phyloP scores from a whole-genome alignment of 2,329 filamentous ascomycete genomes.

The Ceratocystis eucalypticola region DNA sequence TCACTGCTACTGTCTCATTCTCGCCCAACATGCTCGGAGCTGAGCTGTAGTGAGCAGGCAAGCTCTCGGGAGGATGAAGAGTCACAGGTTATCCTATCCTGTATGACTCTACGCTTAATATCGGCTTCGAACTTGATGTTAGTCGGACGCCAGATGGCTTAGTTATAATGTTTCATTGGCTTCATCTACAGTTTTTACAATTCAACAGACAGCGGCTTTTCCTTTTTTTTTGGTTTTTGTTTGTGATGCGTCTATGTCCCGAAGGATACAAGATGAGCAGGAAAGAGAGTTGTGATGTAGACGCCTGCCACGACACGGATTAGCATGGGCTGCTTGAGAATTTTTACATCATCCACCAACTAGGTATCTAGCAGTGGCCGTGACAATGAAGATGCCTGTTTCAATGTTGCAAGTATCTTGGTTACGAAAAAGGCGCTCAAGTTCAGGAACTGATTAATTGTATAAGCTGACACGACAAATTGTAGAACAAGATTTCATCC shows the following conservation, averaged over 20 bases:
- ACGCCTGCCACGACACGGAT: too few relatives aligned
- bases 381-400: too few relatives aligned
- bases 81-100: not conserved
- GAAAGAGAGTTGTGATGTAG: too few relatives aligned
- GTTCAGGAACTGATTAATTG: not conserved
- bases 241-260: too few relatives aligned
- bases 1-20: constrained; percentile 62
- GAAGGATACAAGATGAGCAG: too few relatives aligned
- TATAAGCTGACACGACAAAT: constrained; percentile 1
- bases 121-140: not conserved
- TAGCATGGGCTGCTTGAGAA: too few relatives aligned
- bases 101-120: not conserved
- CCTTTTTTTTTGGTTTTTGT: not conserved
- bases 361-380: too few relatives aligned
- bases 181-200: not conserved
- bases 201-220: not conserved
- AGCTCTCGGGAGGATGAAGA: not conserved
- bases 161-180: not conserved
- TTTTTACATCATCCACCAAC: too few relatives aligned
- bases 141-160: not conserved
- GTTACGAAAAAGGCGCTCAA: too few relatives aligned
- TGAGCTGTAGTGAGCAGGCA: constrained; percentile 28
- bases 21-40: constrained; percentile 29
- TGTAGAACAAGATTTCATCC: not conserved
- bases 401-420: too few relatives aligned